phyloP scores from a whole-genome alignment of 306 rosid genomes.

The Styphnolobium japonicum region DNA sequence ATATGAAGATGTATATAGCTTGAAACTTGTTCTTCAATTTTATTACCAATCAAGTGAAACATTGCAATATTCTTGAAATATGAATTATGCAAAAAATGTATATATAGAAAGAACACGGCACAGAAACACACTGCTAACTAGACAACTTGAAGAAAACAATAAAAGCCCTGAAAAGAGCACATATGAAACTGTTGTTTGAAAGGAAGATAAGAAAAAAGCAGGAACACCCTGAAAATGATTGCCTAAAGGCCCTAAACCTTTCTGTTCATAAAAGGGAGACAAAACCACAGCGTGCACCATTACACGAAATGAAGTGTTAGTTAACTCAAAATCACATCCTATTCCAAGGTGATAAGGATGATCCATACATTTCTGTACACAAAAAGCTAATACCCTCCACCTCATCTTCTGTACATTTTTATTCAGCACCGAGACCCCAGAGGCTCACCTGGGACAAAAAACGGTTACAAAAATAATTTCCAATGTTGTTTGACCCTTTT shows the following conservation, averaged over 20 bases:
- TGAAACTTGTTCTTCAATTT: neutral
- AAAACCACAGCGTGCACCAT: neutral
- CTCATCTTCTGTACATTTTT: conserved; percentile 22
- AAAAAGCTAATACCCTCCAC: conserved; percentile 19
- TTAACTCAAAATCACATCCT: neutral
- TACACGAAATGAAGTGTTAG: neutral
- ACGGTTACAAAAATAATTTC: conserved; percentile 16
- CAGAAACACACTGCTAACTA: neutral
- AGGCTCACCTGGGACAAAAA: conserved; percentile 1
- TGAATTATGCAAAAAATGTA: neutral
- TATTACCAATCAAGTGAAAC: neutral
- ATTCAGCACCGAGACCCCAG: neutral
- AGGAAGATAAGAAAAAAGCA: neutral
- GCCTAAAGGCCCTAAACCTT: neutral
- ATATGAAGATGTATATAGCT: neutral
- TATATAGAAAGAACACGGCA: neutral
- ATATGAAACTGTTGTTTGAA: neutral
- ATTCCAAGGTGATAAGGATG: neutral
- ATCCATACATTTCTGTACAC: conserved; percentile 7
- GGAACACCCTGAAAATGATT: neutral
- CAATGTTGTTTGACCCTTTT: conserved; percentile 31
- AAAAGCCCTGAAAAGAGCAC: neutral
- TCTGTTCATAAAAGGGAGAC: neutral
- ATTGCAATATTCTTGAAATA: neutral
- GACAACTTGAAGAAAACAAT: neutral